These are phyloP conservation scores for Agaricus sinodeliciosus DNA, from an alignment of 768 basidiomycete species.

Conservation along the genomic window DNA sequence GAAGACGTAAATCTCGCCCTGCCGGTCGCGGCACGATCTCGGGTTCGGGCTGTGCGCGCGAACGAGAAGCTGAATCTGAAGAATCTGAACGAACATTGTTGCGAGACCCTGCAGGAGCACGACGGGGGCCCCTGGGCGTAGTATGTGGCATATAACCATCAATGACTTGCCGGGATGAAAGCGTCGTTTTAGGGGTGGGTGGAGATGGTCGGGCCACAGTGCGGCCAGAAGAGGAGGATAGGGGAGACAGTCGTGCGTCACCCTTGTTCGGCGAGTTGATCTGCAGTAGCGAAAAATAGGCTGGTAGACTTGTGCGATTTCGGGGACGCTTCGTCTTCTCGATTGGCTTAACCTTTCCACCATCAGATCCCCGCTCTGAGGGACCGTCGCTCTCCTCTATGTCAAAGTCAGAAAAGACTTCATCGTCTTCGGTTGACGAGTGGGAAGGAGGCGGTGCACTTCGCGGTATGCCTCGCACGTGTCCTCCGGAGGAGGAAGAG, in stretches of 20 bases:
- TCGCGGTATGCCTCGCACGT: conserved; percentile 33
- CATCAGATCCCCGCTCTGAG: conserved; percentile 19
- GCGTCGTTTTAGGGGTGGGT: conserved; percentile 50
- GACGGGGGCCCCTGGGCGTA: conserved; percentile 50
- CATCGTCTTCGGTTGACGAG: conserved; percentile 40
- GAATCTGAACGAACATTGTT: conserved; percentile 25
- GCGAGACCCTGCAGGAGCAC: conserved; percentile 27
- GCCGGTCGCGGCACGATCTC: conserved; percentile 1
- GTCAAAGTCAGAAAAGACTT: conserved; percentile 33
- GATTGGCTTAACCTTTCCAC: conserved; percentile 18
- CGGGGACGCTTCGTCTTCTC: conserved; percentile 43
- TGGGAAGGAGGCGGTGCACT: conserved; percentile 36
- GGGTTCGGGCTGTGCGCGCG: conserved; percentile 27
- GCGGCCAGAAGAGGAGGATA: conserved; percentile 41
- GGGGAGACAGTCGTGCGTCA: conserved; percentile 30
- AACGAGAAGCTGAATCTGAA: conserved; percentile 33
- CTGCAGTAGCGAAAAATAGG: conserved; percentile 69
- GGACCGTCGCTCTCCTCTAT: conserved; percentile 22
- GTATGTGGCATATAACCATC: conserved; percentile 22
- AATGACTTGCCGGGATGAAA: conserved; percentile 23
- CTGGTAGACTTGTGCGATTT: conserved; percentile 68
- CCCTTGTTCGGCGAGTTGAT: conserved; percentile 31
- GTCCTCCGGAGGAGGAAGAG: conserved; percentile 23
- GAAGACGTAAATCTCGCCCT: not conserved
- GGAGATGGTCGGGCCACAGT: conserved; percentile 47